Evolutionary conservation across 2,329 filamentous ascomycete genomes (phyloP).

Genomic region (Biscogniauxia sp.): DNA sequence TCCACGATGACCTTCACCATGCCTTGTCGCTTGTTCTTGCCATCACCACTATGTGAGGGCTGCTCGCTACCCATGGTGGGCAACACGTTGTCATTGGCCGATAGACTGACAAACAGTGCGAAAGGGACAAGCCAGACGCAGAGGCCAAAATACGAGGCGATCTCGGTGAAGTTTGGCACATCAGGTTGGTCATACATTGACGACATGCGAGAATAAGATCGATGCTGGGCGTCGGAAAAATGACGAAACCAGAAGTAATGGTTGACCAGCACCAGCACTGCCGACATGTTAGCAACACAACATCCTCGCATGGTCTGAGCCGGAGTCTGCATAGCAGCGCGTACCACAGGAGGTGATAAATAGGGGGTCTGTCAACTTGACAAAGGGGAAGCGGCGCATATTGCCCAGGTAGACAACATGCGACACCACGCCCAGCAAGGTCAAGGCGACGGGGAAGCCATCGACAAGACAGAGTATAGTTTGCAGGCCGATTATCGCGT

Average conservation of each 20-base stretch:
- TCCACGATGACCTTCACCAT: conserved; percentile 67
- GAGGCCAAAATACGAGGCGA: conserved; percentile 92
- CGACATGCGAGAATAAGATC: conserved; percentile 54
- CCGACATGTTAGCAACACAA: conserved; percentile 19
- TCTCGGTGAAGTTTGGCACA: conserved; percentile 84
- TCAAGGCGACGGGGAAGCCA: conserved; percentile 76
- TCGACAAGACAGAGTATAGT: conserved; percentile 75
- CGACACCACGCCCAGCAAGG: conserved; percentile 71
- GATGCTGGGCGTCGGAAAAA: conserved; percentile 67
- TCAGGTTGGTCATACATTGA: conserved; percentile 62
- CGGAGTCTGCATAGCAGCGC: conserved; percentile 28
- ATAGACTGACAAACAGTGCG: conserved; percentile 88
- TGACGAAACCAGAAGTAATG: conserved; percentile 96
- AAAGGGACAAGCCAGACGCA: conserved; percentile 98
- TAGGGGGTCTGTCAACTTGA: conserved; percentile 82
- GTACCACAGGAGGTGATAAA: conserved; percentile 81
- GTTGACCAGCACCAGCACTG: conserved; percentile 79
- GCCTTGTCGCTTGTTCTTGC: conserved; percentile 56
- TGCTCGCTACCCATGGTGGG: conserved; percentile 84
- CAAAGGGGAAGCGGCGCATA: conserved; percentile 69
- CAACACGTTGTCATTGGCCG: conserved; percentile 90
- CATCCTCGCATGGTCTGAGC: not conserved
- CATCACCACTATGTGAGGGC: conserved; percentile 44
- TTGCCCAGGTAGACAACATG: conserved; percentile 89
- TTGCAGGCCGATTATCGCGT: conserved; percentile 73